phyloP scores from a whole-genome alignment of 148 eudicot genomes.

The Oxyria digyna region DNA sequence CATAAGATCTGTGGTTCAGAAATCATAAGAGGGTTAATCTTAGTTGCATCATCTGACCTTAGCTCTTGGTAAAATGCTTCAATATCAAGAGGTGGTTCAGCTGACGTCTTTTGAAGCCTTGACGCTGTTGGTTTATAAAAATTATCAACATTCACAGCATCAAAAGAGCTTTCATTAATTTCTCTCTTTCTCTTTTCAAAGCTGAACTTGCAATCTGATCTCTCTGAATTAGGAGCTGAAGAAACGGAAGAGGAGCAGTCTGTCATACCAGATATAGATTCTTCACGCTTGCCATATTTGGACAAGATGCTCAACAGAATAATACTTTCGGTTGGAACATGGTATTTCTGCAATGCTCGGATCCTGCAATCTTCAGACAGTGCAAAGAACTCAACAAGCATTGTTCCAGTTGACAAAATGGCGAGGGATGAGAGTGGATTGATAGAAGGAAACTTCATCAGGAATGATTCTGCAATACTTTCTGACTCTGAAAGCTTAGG shows the following conservation, averaged over 20 bases:
- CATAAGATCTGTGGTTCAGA: slow-evolving; percentile 15
- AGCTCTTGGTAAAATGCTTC: slow-evolving; percentile 20
- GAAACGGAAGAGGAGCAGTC: slow-evolving; percentile 89
- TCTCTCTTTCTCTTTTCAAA: slow-evolving; percentile 40
- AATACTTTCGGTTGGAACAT: slow-evolving; percentile 62
- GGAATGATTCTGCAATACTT: slow-evolving; percentile 78
- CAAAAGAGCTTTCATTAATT: slow-evolving; percentile 15
- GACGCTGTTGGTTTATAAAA: slow-evolving; percentile 18
- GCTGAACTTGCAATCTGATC: slow-evolving; percentile 20
- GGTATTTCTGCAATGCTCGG: slow-evolving; percentile 40
- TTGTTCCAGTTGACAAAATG: slow-evolving; percentile 50
- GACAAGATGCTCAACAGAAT: slow-evolving; percentile 42
- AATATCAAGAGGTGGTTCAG: slow-evolving; percentile 20
- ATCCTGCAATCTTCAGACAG: slow-evolving; percentile 44
- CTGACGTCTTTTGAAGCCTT: slow-evolving; percentile 21
- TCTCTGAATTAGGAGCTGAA: slow-evolving; percentile 59
- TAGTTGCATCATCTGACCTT: slow-evolving; percentile 13
- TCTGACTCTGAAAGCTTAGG: slow-evolving; percentile 79
- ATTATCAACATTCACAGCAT: slow-evolving; percentile 20
- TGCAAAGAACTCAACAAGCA: slow-evolving; percentile 53
- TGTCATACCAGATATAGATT: slow-evolving; percentile 70
- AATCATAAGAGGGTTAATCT: slow-evolving; percentile 15
- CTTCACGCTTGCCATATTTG: slow-evolving; percentile 80
- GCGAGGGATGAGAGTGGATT: slow-evolving; percentile 96
- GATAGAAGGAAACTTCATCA: slow-evolving; percentile 70